Conservation (phyloP, 495 filamentous ascomycete species). For the Sphaerosporella brunnea region DNA sequence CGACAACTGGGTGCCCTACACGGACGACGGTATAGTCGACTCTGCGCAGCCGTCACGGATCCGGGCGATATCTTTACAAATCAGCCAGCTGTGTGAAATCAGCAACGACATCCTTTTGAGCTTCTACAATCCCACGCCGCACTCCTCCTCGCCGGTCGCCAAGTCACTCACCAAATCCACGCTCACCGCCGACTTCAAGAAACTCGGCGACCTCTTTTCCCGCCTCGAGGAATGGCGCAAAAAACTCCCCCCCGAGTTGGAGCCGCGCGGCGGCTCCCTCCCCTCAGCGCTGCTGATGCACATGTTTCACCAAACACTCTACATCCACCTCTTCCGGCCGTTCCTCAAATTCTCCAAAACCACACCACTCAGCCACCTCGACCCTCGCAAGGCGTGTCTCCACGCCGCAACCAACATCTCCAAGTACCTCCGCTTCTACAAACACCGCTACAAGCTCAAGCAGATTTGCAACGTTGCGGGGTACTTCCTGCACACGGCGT, state of each 20-base stretch:
- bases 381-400: slow-evolving; percentile 76
- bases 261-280: slow-evolving; percentile 74
- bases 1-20: slow-evolving; percentile 73
- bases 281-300: slow-evolving; percentile 87
- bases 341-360: slow-evolving; percentile 93
- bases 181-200: slow-evolving; percentile 62
- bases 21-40: slow-evolving; percentile 51
- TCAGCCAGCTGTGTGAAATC: slow-evolving; percentile 75
- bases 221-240: slow-evolving; percentile 83
- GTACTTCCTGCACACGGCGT: slow-evolving; percentile 85
- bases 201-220: slow-evolving; percentile 75
- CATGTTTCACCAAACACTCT: slow-evolving; percentile 94
- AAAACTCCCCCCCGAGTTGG: slow-evolving; percentile 67
- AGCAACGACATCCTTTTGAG: slow-evolving; percentile 73
- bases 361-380: slow-evolving; percentile 72
- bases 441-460: slow-evolving; percentile 70
- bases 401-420: slow-evolving; percentile 77
- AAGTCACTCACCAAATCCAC: slow-evolving; percentile 37
- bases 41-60: slow-evolving; percentile 67
- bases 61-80: slow-evolving; percentile 62
- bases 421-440: slow-evolving; percentile 81
- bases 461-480: slow-evolving; percentile 93
- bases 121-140: slow-evolving; percentile 66
- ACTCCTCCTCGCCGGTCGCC: slow-evolving; percentile 31
- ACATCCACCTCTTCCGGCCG: slow-evolving; percentile 91